Base-by-base conservation (phyloP, 1,284 basidiomycete genomes). In the Sanghuangporus baumii region DNA sequence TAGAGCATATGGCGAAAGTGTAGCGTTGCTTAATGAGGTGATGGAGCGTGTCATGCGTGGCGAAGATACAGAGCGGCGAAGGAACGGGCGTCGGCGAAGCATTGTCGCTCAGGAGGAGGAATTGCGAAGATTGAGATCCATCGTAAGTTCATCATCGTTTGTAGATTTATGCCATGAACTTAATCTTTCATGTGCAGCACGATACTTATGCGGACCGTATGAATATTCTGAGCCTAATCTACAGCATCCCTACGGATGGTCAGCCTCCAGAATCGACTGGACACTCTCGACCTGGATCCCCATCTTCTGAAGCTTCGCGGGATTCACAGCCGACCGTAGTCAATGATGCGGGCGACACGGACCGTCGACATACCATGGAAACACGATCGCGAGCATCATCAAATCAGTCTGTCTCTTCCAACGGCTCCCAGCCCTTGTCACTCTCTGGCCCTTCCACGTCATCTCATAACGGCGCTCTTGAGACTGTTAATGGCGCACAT, bases 141-240 rank as follows among this genome's bases (percentile, higher is more conserved):
- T 93, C 68, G 90, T 91, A 74, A 78, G 90, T 84, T 61, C 51
- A 54, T 64, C 54, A 48, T 60, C 64, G 5, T 18, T 7, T 18
- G n/a, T 54, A 9, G 26, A n/a, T 18, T 46, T 16, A 31, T 47
- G 20, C 43, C 57, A 51, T 31, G 43, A 26, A 55, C 2, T 31
- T 31, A 31, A 31, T 31, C 2, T 31, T 31, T 31, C 26, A 54
- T 56, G 65, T 66, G 16, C 71, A 93, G 91, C 91, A 93, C 71
- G 91, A 93, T 74, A 93, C 91, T 8, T 93, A 93, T 72, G 89
- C 89, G 62, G 90, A 93, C 74, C 84, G 90, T 64, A 93, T 93
- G 90, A 89, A 90, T 71, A 92, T 93, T 69, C 80, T 93, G 62
- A 91, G 89, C 69, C 81, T 91, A 66, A 91, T 92, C 66, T 93